These are phyloP conservation scores for Gynochthodes officinalis DNA, from an alignment of 257 asterid species.

Conservation along the genomic window DNA sequence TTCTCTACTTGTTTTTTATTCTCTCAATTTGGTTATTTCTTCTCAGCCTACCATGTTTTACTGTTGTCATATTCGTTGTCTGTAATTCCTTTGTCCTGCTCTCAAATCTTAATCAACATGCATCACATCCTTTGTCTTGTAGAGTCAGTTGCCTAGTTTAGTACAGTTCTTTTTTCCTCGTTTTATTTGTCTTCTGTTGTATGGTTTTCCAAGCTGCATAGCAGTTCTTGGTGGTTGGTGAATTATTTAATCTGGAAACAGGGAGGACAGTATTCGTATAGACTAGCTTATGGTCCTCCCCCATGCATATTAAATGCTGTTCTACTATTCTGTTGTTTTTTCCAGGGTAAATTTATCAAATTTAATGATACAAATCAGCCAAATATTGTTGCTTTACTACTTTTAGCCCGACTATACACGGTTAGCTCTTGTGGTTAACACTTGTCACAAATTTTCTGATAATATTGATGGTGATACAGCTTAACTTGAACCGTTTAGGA, in stretches of 20 bases:
- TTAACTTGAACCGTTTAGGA: neutral
- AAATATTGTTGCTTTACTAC: neutral
- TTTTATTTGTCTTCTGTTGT: neutral
- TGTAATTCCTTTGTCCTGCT: conserved; percentile 3
- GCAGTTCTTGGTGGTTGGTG: conserved; percentile 14
- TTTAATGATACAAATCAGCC: neutral
- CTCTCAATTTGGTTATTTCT: neutral
- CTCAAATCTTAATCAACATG: conserved; percentile 2
- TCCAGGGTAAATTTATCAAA: neutral
- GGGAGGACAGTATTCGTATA: neutral
- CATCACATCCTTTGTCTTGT: neutral
- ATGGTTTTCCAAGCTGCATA: neutral
- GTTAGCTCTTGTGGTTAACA: too few relatives aligned
- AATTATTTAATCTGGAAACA: conserved; percentile 6
- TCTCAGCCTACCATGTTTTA: neutral
- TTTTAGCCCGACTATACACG: neutral
- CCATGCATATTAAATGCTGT: neutral
- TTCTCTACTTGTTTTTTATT: neutral
- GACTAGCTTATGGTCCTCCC: neutral
- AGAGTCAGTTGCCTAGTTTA: neutral
- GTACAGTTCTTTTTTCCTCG: neutral
- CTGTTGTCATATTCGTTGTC: neutral
- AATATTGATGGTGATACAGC: neutral
- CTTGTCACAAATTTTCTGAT: neutral
- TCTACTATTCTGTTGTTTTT: neutral